Percentiles rank a stretch among this genome's conserved stretches.
Conservation (phyloP, 202 grass and related monocot species). For the Alloteropsis angusta region DNA sequence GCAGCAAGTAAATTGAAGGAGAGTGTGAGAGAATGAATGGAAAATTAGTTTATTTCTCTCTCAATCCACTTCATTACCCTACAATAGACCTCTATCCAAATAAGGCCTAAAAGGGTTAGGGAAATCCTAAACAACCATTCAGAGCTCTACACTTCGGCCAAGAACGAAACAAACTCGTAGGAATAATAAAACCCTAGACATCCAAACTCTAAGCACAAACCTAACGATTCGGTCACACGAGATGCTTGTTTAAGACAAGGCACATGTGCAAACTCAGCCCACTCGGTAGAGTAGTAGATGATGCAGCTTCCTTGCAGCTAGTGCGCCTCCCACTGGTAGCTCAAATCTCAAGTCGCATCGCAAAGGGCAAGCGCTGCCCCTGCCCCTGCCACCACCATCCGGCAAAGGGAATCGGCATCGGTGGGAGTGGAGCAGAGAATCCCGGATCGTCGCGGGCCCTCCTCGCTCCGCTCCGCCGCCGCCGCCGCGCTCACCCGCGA, state of each 20-base stretch:
- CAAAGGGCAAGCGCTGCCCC: too few relatives aligned
- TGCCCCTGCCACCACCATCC: background rate
- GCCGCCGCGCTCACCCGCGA: background rate
- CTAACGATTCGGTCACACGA: background rate
- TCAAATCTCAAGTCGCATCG: background rate
- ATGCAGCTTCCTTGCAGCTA: too few relatives aligned
- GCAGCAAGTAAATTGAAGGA: too few relatives aligned
- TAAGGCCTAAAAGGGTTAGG: too few relatives aligned
- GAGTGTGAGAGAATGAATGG: too few relatives aligned
- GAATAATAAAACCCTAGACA: background rate
- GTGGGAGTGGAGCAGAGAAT: constrained; percentile 15
- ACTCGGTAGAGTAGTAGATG: background rate
- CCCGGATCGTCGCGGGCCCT: background rate
- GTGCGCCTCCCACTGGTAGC: background rate
- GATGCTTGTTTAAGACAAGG: background rate
- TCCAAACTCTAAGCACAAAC: background rate
- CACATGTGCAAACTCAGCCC: background rate
- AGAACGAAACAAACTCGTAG: background rate
- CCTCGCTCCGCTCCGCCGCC: background rate
- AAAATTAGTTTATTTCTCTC: too few relatives aligned
- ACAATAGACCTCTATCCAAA: too few relatives aligned
- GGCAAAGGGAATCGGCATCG: background rate
- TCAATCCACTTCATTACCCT: too few relatives aligned
- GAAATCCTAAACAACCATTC: too few relatives aligned
- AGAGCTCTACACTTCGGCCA: background rate